These are phyloP conservation scores for Termitomyces sp. DNA, from an alignment of 768 basidiomycete species.

Conservation along the genomic window DNA sequence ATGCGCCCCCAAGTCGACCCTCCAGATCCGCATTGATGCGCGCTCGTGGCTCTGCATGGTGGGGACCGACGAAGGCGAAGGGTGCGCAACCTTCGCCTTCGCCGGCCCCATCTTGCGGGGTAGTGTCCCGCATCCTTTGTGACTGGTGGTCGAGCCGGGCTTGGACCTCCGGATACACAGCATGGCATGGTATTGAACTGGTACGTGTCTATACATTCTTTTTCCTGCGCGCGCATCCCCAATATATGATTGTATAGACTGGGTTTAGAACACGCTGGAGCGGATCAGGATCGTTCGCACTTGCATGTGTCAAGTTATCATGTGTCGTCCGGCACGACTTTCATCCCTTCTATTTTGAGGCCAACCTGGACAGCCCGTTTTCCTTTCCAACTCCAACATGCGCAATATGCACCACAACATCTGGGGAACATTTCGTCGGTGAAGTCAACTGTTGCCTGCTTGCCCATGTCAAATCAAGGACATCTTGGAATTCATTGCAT, in stretches of 20 bases:
- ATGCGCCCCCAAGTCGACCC: neutral
- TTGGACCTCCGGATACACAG: neutral
- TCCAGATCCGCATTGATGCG: neutral
- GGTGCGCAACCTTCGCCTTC: conserved; percentile 1
- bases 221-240: neutral
- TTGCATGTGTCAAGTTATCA: neutral
- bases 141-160: neutral
- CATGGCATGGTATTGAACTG: neutral
- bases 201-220: neutral
- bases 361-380: too few relatives aligned
- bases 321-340: neutral
- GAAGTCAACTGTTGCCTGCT: neutral
- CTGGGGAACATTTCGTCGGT: neutral
- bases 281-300: neutral
- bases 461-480: neutral
- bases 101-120: neutral
- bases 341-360: neutral
- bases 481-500: neutral
- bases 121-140: neutral
- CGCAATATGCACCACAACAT: too few relatives aligned
- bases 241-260: neutral
- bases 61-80: conserved; percentile 1
- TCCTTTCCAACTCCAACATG: too few relatives aligned
- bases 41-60: neutral
- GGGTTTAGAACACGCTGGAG: neutral